Evolutionary conservation across 2,329 filamentous ascomycete species (phyloP).

Genomic region (Xylariaceae sp.): DNA sequence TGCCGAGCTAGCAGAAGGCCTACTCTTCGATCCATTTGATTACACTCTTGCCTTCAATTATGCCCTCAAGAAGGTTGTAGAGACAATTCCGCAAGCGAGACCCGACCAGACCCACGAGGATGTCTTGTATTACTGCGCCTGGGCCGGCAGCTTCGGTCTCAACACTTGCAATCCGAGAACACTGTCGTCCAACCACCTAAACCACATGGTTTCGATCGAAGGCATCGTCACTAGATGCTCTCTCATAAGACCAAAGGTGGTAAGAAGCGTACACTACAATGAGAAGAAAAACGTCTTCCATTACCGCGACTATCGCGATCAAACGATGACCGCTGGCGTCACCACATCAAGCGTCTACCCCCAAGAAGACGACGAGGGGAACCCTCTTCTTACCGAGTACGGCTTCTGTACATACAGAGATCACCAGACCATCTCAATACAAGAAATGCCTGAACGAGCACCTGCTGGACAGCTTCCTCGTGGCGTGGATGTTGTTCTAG

Average conservation of each 20-base stretch:
- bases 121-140: slow-evolving; percentile 94
- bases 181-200: slow-evolving; percentile 85
- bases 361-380: slow-evolving; percentile 90
- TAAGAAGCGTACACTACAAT: slow-evolving; percentile 97
- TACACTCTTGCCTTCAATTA: slow-evolving; percentile 87
- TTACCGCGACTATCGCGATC: slow-evolving; percentile 89
- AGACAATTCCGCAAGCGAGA: slow-evolving; percentile 77
- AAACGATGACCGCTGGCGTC: slow-evolving; percentile 94
- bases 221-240: slow-evolving; percentile 98
- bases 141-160: slow-evolving; percentile 92
- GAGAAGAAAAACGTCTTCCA: slow-evolving; percentile 86
- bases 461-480: slow-evolving; percentile 94
- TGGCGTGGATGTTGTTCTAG: slow-evolving; percentile 93
- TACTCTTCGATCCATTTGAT: slow-evolving; percentile 88
- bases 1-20: slow-evolving; percentile 75
- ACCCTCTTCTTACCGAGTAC: slow-evolving; percentile 92
- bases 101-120: slow-evolving; percentile 79
- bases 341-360: slow-evolving; percentile 93
- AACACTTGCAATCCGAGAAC: slow-evolving; percentile 95
- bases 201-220: slow-evolving; percentile 96
- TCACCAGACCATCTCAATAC: slow-evolving; percentile 96
- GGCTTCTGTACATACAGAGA: slow-evolving; percentile 95
- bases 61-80: slow-evolving; percentile 87
- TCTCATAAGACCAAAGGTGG: slow-evolving; percentile 93
- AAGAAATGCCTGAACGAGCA: slow-evolving; percentile 98